Evolutionary conservation across 305 asterid species (phyloP).

Genomic region (Fraxinus floribunda): DNA sequence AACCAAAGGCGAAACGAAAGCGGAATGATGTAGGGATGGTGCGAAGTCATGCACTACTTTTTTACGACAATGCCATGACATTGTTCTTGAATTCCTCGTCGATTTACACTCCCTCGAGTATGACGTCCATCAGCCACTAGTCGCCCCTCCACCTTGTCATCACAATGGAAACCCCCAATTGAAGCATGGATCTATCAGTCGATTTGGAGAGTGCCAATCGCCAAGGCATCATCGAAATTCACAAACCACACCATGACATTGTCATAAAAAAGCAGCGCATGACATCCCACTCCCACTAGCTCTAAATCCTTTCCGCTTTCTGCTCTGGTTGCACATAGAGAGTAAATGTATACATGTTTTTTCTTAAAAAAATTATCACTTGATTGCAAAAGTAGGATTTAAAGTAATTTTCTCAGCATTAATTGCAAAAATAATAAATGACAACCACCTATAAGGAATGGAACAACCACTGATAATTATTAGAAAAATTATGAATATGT

Average conservation of each 20-base stretch:
- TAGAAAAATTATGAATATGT: neutral
- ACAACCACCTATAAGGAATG: neutral
- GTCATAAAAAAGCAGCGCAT: neutral
- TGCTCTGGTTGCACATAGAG: neutral
- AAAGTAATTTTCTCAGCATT: neutral
- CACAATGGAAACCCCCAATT: neutral
- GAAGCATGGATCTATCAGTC: neutral
- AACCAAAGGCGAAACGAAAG: neutral
- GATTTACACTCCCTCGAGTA: neutral
- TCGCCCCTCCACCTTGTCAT: neutral
- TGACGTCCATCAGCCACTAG: neutral
- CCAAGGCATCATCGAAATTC: neutral
- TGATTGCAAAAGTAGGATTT: neutral
- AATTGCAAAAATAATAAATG: neutral
- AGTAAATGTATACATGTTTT: no score
- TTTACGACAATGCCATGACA: neutral
- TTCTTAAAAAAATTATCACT: neutral
- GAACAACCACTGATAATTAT: neutral
- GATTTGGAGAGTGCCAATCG: neutral
- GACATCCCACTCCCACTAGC: neutral
- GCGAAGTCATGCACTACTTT: neutral
- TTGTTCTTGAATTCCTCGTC: neutral
- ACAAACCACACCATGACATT: neutral
- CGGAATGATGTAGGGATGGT: neutral
- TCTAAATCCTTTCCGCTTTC: neutral